Conservation (phyloP, 768 basidiomycete species). For the Lactarius sanguifluus region DNA sequence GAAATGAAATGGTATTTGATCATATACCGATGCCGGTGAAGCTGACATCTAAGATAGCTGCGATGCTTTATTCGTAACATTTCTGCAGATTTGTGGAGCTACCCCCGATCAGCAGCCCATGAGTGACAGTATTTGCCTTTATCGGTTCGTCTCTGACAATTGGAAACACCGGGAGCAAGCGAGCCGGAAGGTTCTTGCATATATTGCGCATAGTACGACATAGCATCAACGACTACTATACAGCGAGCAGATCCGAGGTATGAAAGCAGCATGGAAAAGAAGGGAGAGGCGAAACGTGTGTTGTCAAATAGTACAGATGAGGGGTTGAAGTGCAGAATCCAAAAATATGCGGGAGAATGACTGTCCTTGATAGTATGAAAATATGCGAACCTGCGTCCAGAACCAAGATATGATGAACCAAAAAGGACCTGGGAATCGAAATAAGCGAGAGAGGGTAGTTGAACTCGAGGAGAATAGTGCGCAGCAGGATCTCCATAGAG, state of each 20-base stretch:
- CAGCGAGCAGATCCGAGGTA: slow-evolving; percentile 3
- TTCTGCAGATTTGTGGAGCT: neutral
- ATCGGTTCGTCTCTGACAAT: neutral
- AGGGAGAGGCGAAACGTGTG: slow-evolving; percentile 10
- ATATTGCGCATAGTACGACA: slow-evolving; percentile 14
- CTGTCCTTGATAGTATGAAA: slow-evolving; percentile 15
- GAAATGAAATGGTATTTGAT: neutral
- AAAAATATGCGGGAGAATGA: slow-evolving; percentile 10
- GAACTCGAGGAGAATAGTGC: slow-evolving; percentile 3
- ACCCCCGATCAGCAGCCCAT: neutral
- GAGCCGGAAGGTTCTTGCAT: neutral
- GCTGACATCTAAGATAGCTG: neutral
- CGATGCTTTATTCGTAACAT: neutral
- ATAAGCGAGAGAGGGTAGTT: neutral
- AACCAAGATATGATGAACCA: slow-evolving; percentile 1
- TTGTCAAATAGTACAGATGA: slow-evolving; percentile 21
- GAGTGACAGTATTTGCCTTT: neutral
- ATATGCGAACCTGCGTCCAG: slow-evolving; percentile 16
- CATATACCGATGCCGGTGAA: neutral
- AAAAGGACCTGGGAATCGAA: neutral
- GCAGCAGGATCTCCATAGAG: slow-evolving; percentile 10
- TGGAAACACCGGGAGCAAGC: neutral
- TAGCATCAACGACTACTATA: slow-evolving; percentile 12
- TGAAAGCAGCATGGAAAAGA: slow-evolving; percentile 6
- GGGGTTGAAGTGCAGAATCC: slow-evolving; percentile 9